Evolutionary conservation across 108 stramenopile species (phyloP), one percentile per base, ranked within the genome.

Genomic region (Cyclotella choctawhatcheeana): DNA sequence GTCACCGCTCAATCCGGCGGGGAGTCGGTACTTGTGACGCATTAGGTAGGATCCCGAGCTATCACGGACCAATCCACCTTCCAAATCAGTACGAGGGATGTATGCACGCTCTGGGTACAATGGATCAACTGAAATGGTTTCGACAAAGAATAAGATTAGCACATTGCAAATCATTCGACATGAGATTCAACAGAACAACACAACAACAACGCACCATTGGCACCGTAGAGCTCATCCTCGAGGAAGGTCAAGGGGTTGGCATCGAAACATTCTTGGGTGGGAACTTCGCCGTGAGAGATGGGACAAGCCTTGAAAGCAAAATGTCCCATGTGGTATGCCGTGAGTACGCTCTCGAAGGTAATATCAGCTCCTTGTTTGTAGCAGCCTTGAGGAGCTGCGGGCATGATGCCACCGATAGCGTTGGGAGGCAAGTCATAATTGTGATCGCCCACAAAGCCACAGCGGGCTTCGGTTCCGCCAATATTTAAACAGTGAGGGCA

Each of bases 271-370:
- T 61, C 85, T 59, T 82, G 76, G 5, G 86, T 84, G 3, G 86
- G 67, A 25, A 50, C 73, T 44, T 77, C 58, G 18, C 86, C 85
- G 33, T 65, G 47, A 30, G 48, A 32, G 5, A 79, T 65, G 0
- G 81, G 64, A 73, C 88, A 88, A 1, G 84, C 85, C 25, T 71
- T 72, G 70, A 84, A 53, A 43, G 70, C 74, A 24, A 86, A 71
- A 47, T 88, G 85, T 35, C 88, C 88, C 40, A 51, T 75, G 60
- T 86, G 88, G 70, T 88, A 85, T 1, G 85, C 85, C 1, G 85
- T 82, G 4, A 86, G 52, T 7, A 76, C 56, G 29, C 65, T 71
- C 17, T 82, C 77, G 4, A 88, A 47, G 27, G 64, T 65, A 59
- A 88, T 82, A 1, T 69, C 67, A 3, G 78, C 65, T 1, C 85